Evolutionary conservation across 768 basidiomycete genomes (phyloP).

Genomic region (Phaeolepiota aurea): DNA sequence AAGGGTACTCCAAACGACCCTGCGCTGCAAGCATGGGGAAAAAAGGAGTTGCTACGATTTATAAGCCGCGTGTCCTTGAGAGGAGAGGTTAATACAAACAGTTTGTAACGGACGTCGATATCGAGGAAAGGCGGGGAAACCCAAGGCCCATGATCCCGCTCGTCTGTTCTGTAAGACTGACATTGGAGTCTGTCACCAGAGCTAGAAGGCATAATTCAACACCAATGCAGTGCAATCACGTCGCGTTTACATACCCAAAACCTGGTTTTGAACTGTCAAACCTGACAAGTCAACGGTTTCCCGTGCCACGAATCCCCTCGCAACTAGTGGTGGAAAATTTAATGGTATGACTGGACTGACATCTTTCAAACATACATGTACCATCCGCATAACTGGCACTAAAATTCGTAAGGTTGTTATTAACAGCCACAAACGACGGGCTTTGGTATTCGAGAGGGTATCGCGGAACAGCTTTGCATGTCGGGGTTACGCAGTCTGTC

Average conservation of each 20-base stretch:
- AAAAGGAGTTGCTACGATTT: conserved; percentile 53
- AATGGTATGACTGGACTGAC: background rate
- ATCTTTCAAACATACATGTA: conserved; percentile 40
- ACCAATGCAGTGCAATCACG: background rate
- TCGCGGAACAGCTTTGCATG: conserved; percentile 52
- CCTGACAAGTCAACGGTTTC: conserved; percentile 58
- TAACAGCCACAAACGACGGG: conserved; percentile 53
- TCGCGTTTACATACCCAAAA: conserved; percentile 52
- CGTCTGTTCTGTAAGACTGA: conserved; percentile 51
- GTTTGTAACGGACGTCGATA: conserved; percentile 34
- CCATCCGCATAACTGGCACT: conserved; percentile 56
- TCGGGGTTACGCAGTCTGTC: conserved; percentile 45
- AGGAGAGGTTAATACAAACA: conserved; percentile 27
- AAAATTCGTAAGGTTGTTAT: conserved; percentile 55
- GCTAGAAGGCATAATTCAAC: conserved; percentile 26
- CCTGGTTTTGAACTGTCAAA: conserved; percentile 51
- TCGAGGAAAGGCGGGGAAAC: conserved; percentile 64
- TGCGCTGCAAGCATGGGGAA: conserved; percentile 52
- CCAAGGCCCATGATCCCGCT: conserved; percentile 74
- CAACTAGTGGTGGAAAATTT: conserved; percentile 30
- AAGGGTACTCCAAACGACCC: conserved; percentile 62
- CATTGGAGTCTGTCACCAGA: conserved; percentile 51
- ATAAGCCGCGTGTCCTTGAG: background rate
- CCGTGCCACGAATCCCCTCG: conserved; percentile 61
- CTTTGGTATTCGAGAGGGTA: conserved; percentile 66